phyloP scores from a whole-genome alignment of 169 alveolate species.

The Fabrea salina region DNA sequence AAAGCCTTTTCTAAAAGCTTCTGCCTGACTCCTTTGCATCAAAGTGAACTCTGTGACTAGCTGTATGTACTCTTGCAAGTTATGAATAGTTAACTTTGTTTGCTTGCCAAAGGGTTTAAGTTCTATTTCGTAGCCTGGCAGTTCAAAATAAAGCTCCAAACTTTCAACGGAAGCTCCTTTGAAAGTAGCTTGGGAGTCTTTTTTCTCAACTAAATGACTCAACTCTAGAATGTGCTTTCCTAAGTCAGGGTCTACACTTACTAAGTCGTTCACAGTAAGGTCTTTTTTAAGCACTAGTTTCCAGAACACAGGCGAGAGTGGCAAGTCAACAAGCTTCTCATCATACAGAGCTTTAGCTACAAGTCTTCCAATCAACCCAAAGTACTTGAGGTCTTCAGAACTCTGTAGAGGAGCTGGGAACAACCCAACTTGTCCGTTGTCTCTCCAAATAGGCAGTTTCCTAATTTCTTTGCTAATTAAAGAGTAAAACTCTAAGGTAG shows the following conservation, averaged over 20 bases:
- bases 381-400: slow-evolving; percentile 1
- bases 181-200: slow-evolving; percentile 1
- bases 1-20: slow-evolving; percentile 65
- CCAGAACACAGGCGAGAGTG: slow-evolving; percentile 66
- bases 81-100: slow-evolving; percentile 41
- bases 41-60: slow-evolving; percentile 47
- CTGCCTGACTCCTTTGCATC: slow-evolving; percentile 32
- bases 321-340: slow-evolving; percentile 66
- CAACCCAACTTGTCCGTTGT: neutral
- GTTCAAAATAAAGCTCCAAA: slow-evolving; percentile 49
- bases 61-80: slow-evolving; percentile 61
- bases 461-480: slow-evolving; percentile 45
- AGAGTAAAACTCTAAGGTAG: slow-evolving; percentile 72
- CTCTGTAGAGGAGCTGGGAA: slow-evolving; percentile 14
- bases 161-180: slow-evolving; percentile 48
- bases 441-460: slow-evolving; percentile 31
- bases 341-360: slow-evolving; percentile 65
- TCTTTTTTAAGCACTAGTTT: slow-evolving; percentile 50
- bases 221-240: slow-evolving; percentile 42
- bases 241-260: slow-evolving; percentile 36
- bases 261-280: slow-evolving; percentile 39
- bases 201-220: slow-evolving; percentile 30
- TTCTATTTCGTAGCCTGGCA: slow-evolving; percentile 74
- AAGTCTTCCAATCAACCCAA: slow-evolving; percentile 56
- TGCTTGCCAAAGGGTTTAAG: slow-evolving; percentile 52